Base-by-base conservation (phyloP, 345 rosid genomes). In the Ceriops tagal region DNA sequence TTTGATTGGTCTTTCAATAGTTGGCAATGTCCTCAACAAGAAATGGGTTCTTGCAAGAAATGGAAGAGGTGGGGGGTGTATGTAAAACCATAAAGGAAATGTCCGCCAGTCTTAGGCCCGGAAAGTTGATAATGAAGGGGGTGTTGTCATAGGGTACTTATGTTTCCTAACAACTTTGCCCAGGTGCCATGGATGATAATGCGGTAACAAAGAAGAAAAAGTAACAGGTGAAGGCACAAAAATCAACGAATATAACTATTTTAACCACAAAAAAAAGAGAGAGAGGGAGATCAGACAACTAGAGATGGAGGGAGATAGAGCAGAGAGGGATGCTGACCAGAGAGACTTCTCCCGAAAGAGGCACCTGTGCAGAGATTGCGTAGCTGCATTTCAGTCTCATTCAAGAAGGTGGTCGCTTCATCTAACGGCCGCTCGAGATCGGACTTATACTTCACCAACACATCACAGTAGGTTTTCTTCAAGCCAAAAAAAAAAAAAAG, bases 401-500 rank as follows among this genome's bases (percentile, higher is more conserved):
- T 85, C 70, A 93, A 61, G 81, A 91, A 93, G 46, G 81, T 79
- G 2, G 84, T 83, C 6, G 98, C 98, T 75, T 93, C 98, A 24
- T 88, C 90, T 61, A 93, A 88, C 22, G 98, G 98, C 82, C 92
- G 86, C 46, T 88, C 92, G 0, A 95, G 96, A 80, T 95, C 99
- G 8, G 90, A 79, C 74, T 89, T 89, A 80, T 89, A 91, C 72
- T 89, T 93, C 72, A 77, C 75, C 88, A 93, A 77, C 73, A 91
- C 73, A 31, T 87, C 90, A 30, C 86, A 88, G 79, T 91, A 91
- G 18, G 88, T 88, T 75, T 89, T 93, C 99, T 95, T 30, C 0
- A 66, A 4, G 26, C 34, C 30, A 21, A 51, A 7, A 30, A 5
- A 1, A 63, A 58, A 18, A 5, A 27, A 31, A 16, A 69, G 20